Percentiles rank a stretch among this genome's conserved stretches.
Evolutionary conservation across 2,329 filamentous ascomycete species (phyloP).

Genomic region (Hymenoscyphus fructigenus): DNA sequence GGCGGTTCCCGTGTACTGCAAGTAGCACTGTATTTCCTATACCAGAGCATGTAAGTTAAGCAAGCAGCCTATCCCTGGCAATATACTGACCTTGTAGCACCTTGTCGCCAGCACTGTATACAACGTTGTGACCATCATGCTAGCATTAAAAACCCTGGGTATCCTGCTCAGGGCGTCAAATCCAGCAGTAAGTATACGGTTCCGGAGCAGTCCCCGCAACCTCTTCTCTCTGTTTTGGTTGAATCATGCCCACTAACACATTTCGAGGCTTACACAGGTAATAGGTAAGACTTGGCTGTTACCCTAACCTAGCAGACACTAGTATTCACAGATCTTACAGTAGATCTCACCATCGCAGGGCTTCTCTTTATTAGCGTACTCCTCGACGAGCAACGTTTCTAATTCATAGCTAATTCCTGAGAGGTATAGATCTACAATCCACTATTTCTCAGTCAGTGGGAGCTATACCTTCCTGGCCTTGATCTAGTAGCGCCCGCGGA

Average conservation of each 20-base stretch:
- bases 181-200: constrained; percentile 15
- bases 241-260: constrained; percentile 19
- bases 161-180: constrained; percentile 20
- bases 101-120: constrained; percentile 19
- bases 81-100: constrained; percentile 16
- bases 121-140: constrained; percentile 23
- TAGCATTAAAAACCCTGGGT: constrained; percentile 19
- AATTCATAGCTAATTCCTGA: constrained; percentile 26
- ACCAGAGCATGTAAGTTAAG: too few species aligned
- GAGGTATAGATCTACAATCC: constrained; percentile 27
- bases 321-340: constrained; percentile 34
- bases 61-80: constrained; percentile 1
- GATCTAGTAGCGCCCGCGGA: constrained; percentile 20
- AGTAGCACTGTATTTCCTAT: too few species aligned
- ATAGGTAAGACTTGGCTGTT: constrained; percentile 14
- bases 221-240: constrained; percentile 17
- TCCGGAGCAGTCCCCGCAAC: constrained; percentile 18
- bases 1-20: too few species aligned
- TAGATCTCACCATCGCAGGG: constrained; percentile 35
- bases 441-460: constrained; percentile 20
- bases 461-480: constrained; percentile 21
- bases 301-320: constrained; percentile 6
- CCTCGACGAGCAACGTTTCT: constrained; percentile 30
- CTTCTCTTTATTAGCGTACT: constrained; percentile 34
- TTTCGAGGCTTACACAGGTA: constrained; percentile 21